These are phyloP conservation scores for Trichaptum fuscoviolaceum DNA, from an alignment of 768 basidiomycete genomes.

Conservation along the genomic window DNA sequence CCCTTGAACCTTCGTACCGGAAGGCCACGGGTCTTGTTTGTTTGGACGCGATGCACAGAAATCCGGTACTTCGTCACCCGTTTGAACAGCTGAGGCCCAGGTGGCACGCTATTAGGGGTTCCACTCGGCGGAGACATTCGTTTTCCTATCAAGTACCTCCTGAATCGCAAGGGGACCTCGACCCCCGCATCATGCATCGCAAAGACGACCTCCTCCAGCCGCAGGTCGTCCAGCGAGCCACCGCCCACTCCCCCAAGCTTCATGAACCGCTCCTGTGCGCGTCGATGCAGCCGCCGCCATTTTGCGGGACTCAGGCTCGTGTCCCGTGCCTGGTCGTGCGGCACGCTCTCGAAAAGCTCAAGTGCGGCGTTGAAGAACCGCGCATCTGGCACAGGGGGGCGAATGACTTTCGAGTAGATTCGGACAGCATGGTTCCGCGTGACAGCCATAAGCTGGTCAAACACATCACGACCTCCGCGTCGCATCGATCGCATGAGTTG, in stretches of 20 bases:
- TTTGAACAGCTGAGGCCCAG: neutral
- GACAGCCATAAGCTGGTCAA: constrained; percentile 14
- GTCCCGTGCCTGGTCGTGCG: neutral
- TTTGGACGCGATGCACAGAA: neutral
- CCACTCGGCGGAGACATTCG: neutral
- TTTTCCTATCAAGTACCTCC: neutral
- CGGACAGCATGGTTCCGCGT: constrained; percentile 6
- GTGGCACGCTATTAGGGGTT: neutral
- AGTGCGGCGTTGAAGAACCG: constrained; percentile 65
- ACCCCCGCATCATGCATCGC: neutral
- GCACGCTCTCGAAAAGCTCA: constrained; percentile 32
- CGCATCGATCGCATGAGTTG: constrained; percentile 33
- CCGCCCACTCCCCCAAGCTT: neutral
- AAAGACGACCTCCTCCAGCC: neutral
- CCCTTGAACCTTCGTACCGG: neutral
- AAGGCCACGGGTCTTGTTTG: neutral
- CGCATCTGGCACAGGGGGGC: constrained; percentile 48
- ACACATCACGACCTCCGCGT: constrained; percentile 25
- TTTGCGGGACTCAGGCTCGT: constrained; percentile 6
- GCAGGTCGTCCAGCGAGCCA: neutral
- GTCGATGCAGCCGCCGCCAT: constrained; percentile 1
- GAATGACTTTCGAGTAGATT: constrained; percentile 13
- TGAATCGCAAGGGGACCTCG: neutral
- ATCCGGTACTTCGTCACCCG: neutral
- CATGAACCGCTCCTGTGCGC: neutral